Base-by-base conservation (phyloP, 1,139 yeast species). In the Saccharomycopsis hybrid region DNA sequence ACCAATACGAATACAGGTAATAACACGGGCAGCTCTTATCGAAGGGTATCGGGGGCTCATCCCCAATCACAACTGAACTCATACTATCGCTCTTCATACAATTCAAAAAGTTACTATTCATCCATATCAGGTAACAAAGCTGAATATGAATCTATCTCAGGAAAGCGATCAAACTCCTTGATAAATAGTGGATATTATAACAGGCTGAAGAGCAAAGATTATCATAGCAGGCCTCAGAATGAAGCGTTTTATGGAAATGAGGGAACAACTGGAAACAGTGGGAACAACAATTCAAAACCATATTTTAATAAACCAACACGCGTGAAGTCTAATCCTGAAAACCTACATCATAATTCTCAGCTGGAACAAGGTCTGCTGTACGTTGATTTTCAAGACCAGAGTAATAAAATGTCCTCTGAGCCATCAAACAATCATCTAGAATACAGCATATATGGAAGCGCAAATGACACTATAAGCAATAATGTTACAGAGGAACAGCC, bases 241-340 rank as follows among this genome's bases (percentile, higher is more conserved):
- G 31, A 36, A 24, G 25, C 36, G 18, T 43, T 27, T 28, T 37
- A 44, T 38, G n/a, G 33, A 2, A 31, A 30, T 25, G 39, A 39
- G 38, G 35, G 27, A 18, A 29, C 35, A 36, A n/a, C 28, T 28
- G 29, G 38, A 7, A 27, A 39, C 30, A n/a, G n/a, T n/a, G 36
- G 41, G 29, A 24, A 24, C 28, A n/a, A n/a, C n/a, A n/a, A n/a
- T n/a, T n/a, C n/a, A n/a, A 36, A 38, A 13, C 25, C 35, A 8
- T 41, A 41, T 29, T 29, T 35, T 9, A 48, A 48, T 5, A 43
- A 39, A 24, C 43, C 32, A 29, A 7, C 42, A 24, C 43, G 45
- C 29, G 44, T 41, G 24, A 31, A 32, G n/a, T 41, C 49, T 3
- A 46, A 46, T 28, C 49, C 49, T 4, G 49, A 48, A 33, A 32